phyloP scores from a whole-genome alignment of 2,329 filamentous ascomycete species.

The Aspergillus ochraceus region DNA sequence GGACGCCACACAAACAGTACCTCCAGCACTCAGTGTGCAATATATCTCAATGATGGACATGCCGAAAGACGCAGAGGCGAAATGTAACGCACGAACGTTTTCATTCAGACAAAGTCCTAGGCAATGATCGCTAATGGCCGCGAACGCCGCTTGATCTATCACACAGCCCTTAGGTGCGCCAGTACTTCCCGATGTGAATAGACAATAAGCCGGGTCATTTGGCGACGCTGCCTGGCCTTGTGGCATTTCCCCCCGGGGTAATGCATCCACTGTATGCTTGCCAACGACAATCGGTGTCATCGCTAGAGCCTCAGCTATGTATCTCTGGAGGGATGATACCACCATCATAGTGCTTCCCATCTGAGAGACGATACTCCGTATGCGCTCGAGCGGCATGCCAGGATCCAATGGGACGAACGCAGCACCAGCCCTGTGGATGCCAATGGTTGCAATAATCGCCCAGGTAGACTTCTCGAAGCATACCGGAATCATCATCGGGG shows the following conservation, averaged over 20 bases:
- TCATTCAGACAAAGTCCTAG: background rate
- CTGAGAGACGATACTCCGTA: background rate
- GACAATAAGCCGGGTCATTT: background rate
- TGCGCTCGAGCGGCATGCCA: background rate
- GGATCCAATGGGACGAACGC: background rate
- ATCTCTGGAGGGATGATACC: background rate
- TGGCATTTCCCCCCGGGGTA: too few relatives aligned
- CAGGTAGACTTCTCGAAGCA: background rate
- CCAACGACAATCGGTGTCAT: background rate
- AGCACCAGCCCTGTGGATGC: background rate
- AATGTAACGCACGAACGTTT: background rate
- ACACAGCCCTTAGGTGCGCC: background rate
- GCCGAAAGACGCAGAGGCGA: background rate
- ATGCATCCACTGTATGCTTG: background rate
- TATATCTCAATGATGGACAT: background rate
- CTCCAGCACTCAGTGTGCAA: background rate
- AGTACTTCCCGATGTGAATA: slow-evolving; percentile 1
- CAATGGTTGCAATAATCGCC: background rate
- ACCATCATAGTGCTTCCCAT: background rate
- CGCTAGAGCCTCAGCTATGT: too few relatives aligned
- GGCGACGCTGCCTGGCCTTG: background rate
- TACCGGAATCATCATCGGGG: background rate
- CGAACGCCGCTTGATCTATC: background rate
- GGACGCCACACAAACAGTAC: background rate
- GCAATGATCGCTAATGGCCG: background rate